Base-by-base conservation (phyloP, 2,329 filamentous ascomycete genomes). In the Triangularia setosa region DNA sequence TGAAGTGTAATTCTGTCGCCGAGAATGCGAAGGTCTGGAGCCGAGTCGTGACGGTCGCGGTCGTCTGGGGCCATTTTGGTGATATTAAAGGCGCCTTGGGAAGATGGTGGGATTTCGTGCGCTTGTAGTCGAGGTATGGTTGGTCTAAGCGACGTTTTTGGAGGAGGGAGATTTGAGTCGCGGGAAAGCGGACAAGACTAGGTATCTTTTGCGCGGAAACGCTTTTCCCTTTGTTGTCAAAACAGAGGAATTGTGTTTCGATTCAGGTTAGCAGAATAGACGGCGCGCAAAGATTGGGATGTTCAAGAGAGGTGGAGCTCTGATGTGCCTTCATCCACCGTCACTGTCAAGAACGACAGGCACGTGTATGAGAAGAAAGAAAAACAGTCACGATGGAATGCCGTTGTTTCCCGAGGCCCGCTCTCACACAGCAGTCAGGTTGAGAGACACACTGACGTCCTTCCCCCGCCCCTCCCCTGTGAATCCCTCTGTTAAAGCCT, bases 1-100 rank as follows among this genome's bases (percentile, higher is more conserved):
- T 92, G 90, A 44, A 93, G 84, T 1, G 88, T 92, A 70, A 93
- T 86, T 72, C 88, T 81, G 73, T 91, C 86, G 68, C 90, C 90
- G 9, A 92, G 80, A 69, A 93, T 92, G 75, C 92, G 88, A 61
- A 93, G 81, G 75, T 80, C 76, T 69, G 79, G 77, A 68, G 78
- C 73, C 11, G 76, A 71, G 66, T 79, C 75, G 57, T 77, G 75
- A 9, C 40, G 40, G 63, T 76, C 72, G 70, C 77, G 73, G 59
- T 68, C 65, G 4, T 56, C 23, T 27, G 63, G 21, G 30, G 78
- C 70, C 80, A 82, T 82, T 61, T 30, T 60, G 12, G 40, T 60
- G 25, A 55, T 57, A 54, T 40, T 30, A 60, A 52, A 48, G 57
- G 52, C 18, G 40, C 44, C 60, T 57, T 21, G 61, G 56, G 12